These are phyloP conservation scores for Fomitopsis schrenkii DNA, from an alignment of 1,284 basidiomycete species.

Conservation along the genomic window DNA sequence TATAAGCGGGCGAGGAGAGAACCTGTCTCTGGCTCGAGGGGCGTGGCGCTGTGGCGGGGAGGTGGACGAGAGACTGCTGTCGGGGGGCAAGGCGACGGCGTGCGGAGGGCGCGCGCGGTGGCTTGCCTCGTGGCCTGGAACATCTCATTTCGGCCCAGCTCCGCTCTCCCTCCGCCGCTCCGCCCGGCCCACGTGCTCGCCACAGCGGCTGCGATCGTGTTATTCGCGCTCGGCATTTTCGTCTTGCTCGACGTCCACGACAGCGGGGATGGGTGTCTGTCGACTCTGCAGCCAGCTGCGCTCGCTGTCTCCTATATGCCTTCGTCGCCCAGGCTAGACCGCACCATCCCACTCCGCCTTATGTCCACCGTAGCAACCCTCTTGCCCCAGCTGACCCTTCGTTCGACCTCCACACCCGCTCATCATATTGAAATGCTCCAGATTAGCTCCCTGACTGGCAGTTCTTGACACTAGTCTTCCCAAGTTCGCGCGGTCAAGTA, in stretches of 20 bases:
- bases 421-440: no score
- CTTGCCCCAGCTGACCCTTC: not conserved
- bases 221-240: not conserved
- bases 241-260: not conserved
- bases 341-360: not conserved
- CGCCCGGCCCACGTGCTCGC: not conserved
- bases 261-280: not conserved
- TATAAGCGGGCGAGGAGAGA: constrained; percentile 1
- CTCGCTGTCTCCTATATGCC: not conserved
- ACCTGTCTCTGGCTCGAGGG: not conserved
- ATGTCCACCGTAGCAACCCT: not conserved
- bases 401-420: no score
- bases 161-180: not conserved
- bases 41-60: no score
- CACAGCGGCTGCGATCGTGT: not conserved
- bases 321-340: not conserved
- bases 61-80: not conserved
- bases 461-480: no score
- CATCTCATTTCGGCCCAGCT: not conserved
- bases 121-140: not conserved
- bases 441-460: no score
- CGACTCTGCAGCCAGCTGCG: not conserved
- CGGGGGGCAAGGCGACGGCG: not conserved
- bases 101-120: not conserved
- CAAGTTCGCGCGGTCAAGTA: no score